phyloP scores from a whole-genome alignment of 1,284 basidiomycete genomes.

The Ceratobasidium sp. region DNA sequence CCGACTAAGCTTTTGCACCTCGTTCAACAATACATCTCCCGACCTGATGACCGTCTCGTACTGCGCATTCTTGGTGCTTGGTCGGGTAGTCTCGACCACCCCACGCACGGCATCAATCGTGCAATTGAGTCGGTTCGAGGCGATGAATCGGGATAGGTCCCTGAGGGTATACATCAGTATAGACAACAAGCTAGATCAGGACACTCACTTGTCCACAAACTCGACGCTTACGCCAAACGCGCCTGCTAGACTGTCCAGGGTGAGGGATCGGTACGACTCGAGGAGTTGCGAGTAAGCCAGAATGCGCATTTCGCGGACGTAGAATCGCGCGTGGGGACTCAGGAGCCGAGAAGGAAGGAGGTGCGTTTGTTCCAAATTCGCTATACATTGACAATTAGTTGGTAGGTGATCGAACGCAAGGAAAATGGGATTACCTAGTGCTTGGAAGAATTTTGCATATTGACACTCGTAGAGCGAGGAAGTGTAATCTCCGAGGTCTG shows the following conservation, averaged over 20 bases:
- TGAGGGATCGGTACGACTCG: conserved; percentile 90
- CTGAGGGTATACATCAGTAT: conserved; percentile 51
- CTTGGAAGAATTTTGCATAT: conserved; percentile 92
- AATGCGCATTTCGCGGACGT: conserved; percentile 96
- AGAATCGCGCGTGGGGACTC: conserved; percentile 86
- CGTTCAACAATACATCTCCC: conserved; percentile 86
- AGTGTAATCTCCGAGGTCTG: conserved; percentile 55
- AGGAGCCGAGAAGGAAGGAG: conserved; percentile 87
- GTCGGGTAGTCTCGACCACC: conserved; percentile 92
- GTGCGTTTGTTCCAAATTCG: conserved; percentile 86
- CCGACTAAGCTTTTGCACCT: conserved; percentile 75
- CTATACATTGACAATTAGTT: conserved; percentile 50
- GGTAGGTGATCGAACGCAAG: background rate
- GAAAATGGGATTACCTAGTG: conserved; percentile 65
- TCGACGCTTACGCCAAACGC: conserved; percentile 91
- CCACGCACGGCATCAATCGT: conserved; percentile 95
- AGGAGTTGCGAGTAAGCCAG: conserved; percentile 92
- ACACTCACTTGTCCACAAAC: conserved; percentile 82
- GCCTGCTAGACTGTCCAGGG: conserved; percentile 82
- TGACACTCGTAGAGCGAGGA: conserved; percentile 85
- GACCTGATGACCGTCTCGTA: conserved; percentile 90
- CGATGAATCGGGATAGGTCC: conserved; percentile 93
- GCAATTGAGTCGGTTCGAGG: conserved; percentile 85
- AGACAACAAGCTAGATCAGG: background rate
- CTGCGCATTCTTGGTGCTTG: conserved; percentile 83